Percentiles rank a stretch among this genome's conserved stretches.
These are phyloP conservation scores for Wickerhamiella pararugosa DNA, from an alignment of 1,139 yeast species.

Conservation along the genomic window DNA sequence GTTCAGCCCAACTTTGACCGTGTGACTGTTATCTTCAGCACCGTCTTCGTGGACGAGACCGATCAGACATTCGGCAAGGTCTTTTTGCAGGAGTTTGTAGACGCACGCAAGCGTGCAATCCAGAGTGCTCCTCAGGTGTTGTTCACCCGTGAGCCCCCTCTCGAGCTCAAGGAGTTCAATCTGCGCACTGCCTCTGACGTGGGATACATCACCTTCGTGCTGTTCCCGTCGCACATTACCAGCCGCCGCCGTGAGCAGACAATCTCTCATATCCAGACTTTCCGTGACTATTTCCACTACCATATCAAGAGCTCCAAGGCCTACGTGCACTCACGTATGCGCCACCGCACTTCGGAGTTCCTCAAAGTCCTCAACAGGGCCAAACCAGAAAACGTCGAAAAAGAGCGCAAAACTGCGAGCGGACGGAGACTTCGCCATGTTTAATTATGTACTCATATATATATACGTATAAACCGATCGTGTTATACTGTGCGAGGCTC, in stretches of 20 bases:
- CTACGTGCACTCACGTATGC: slow-evolving; percentile 96
- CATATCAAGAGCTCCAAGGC: slow-evolving; percentile 98
- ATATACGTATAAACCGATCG: background rate
- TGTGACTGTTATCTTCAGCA: slow-evolving; percentile 90
- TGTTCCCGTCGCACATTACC: slow-evolving; percentile 55
- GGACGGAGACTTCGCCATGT: slow-evolving; percentile 50
- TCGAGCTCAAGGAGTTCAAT: slow-evolving; percentile 44
- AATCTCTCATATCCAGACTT: slow-evolving; percentile 76
- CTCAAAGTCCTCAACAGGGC: slow-evolving; percentile 93
- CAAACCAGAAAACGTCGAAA: slow-evolving; percentile 79
- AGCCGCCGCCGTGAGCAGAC: slow-evolving; percentile 68
- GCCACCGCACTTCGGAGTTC: slow-evolving; percentile 85
- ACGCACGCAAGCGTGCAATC: slow-evolving; percentile 87
- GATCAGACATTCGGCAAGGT: slow-evolving; percentile 92
- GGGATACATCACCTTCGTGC: slow-evolving; percentile 35
- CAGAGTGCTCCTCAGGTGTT: slow-evolving; percentile 98
- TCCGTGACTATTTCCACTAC: slow-evolving; percentile 93
- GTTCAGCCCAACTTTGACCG: slow-evolving; percentile 90
- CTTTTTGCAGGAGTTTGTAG: slow-evolving; percentile 92
- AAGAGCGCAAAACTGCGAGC: slow-evolving; percentile 69
- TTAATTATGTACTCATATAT: background rate
- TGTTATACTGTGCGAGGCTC: slow-evolving; percentile 11
- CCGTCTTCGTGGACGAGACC: slow-evolving; percentile 90
- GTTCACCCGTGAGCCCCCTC: slow-evolving; percentile 82
- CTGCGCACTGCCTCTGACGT: slow-evolving; percentile 20